A percentile compares a stretch with the other conserved stretches of the same genome.
Conservation (phyloP, 2,329 filamentous ascomycete species). For the Alternaria sp. region DNA sequence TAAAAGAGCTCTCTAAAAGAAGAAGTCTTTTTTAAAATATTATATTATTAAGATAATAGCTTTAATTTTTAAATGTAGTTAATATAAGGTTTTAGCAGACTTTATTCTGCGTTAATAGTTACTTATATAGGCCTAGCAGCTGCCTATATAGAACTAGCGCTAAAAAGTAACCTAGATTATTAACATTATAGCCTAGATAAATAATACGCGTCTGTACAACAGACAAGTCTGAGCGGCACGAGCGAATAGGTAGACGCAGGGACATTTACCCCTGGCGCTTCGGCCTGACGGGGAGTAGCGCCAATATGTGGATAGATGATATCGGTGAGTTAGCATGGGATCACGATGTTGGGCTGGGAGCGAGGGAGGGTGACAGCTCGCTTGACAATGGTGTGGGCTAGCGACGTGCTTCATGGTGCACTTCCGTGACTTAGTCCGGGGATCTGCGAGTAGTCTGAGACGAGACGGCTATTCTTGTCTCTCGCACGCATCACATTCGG, state of each 20-base stretch:
- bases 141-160: too few relatives aligned
- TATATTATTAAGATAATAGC: too few relatives aligned
- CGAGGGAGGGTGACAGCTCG: neutral
- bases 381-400: conserved; percentile 1
- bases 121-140: too few relatives aligned
- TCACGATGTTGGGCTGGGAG: neutral
- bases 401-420: neutral
- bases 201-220: too few relatives aligned
- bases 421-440: neutral
- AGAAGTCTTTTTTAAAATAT: too few relatives aligned
- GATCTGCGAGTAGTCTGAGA: conserved; percentile 2
- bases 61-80: too few relatives aligned
- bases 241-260: conserved; percentile 14
- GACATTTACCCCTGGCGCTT: conserved; percentile 9
- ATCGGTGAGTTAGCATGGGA: neutral
- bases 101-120: too few relatives aligned
- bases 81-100: too few relatives aligned
- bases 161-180: too few relatives aligned
- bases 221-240: conserved; percentile 2
- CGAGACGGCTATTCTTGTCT: conserved; percentile 2
- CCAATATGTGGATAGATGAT: conserved; percentile 5
- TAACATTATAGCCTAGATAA: too few relatives aligned
- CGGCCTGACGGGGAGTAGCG: neutral
- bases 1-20: too few relatives aligned
- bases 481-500: neutral